Base-by-base conservation (phyloP, 441 rosid species). In the Adansonia gregorii region DNA sequence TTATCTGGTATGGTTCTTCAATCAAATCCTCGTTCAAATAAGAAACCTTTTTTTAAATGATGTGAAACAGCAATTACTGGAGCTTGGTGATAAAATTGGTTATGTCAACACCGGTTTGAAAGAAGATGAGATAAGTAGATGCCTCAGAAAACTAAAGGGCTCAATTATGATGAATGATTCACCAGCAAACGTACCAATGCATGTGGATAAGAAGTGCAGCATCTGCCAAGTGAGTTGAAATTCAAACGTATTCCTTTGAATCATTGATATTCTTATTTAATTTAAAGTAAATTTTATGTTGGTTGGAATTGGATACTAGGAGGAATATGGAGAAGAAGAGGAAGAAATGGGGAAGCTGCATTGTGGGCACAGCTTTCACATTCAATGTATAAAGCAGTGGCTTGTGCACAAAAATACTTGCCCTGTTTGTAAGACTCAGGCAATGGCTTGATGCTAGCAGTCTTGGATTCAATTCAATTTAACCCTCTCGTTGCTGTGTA, bases 31-130 rank as follows among this genome's bases (percentile, higher is more conserved):
- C 12, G 45, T 60, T 59, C 14, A 43, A 3, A 27, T 27, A 27
- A 27, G 35, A 27, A 27, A 27, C 35, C 2, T 27, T 27, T 27
- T 27, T 27, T 27, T 27, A 27, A 27, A 27, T 31, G 22, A 17
- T 65, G 55, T 35, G 5, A 80, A 66, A 75, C 88, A 95, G 99
- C 92, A 95, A 87, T 85, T 95, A 78, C 89, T 95, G 3, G 99
- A 95, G 87, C 95, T 95, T 64, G 94, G 94, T n/a, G 99, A 95
- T 65, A 88, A 85, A 81, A 95, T 95, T 67, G 99, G 99, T 46
- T 80, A 90, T 56, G 99, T 93, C 61, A 87, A 82, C 73, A 93
- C 97, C 22, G 99, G 99, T 73, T 81, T 95, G 73, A 90, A 90
- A 76, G 97, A 92, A 55, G 88, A 92, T 24, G 94, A 95, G 86